Percentiles rank a stretch among this genome's conserved stretches.
Conservation (phyloP, 2,329 filamentous ascomycete genomes). For the Beauveria medogensis region DNA sequence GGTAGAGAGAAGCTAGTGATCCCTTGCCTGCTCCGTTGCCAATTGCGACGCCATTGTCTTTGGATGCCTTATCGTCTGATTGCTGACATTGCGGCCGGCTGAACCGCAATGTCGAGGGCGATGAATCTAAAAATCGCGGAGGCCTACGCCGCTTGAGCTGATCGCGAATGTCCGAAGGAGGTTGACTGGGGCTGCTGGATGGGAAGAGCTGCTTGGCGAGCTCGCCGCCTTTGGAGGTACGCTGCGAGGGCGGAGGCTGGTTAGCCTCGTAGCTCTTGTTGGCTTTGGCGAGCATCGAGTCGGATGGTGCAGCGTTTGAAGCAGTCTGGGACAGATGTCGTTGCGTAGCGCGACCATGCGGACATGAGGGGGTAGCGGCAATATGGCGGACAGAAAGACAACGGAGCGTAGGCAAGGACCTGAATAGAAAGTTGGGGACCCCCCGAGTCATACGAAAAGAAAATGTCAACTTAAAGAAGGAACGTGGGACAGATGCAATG, state of each 20-base stretch:
- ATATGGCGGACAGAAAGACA: constrained; percentile 16
- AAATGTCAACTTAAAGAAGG: not conserved
- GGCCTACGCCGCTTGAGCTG: constrained; percentile 37
- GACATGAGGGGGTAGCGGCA: constrained; percentile 19
- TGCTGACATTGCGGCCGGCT: constrained; percentile 15
- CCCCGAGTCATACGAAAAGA: constrained; percentile 25
- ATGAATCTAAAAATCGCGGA: constrained; percentile 24
- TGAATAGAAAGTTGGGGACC: constrained; percentile 21
- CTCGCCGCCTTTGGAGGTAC: constrained; percentile 17
- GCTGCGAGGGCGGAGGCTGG: constrained; percentile 20
- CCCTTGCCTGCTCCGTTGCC: constrained; percentile 12
- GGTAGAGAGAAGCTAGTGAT: constrained; percentile 35
- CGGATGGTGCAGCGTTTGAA: constrained; percentile 5
- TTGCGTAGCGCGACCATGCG: constrained; percentile 3
- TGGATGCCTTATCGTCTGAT: constrained; percentile 2
- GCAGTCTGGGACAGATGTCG: constrained; percentile 5
- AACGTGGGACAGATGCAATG: not conserved
- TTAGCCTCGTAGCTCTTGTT: constrained; percentile 32
- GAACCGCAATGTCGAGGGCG: constrained; percentile 28
- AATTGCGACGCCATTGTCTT: not conserved
- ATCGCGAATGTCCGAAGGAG: constrained; percentile 41
- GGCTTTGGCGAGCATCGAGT: constrained; percentile 29
- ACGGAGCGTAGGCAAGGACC: constrained; percentile 30
- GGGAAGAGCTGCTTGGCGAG: constrained; percentile 47
- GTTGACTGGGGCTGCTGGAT: constrained; percentile 44